Evolutionary conservation across 345 rosid genomes (phyloP), one percentile per base, ranked within the genome.

Genomic region (Gossypioides kirkii): DNA sequence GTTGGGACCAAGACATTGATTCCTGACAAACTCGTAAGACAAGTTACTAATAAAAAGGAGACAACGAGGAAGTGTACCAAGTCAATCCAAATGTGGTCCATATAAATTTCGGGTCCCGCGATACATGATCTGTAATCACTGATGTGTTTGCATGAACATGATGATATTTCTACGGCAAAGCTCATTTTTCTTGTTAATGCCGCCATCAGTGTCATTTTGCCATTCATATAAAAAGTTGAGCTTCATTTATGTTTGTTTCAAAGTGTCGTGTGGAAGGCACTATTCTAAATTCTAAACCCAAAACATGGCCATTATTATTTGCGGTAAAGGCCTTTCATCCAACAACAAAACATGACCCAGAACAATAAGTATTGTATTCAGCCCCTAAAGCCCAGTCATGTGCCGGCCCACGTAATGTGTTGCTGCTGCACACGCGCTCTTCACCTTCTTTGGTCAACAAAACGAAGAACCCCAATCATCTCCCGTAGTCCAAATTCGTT

Each of bases 71-170:
- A 26, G 20, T 47, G 50, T 23, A 67, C 23, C 9, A 2, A 22
- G 71, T 49, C 58, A 67, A 16, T 49, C 20, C 58, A 16, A n/a
- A 47, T 16, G 16, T 67, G 71, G 71, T 67, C 71, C 71, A 25
- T 47, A 49, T 47, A 49, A 23, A 47, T 25, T 25, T 49, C 18
- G 38, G 43, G 9, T 67, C 2, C 56, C 71, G 25, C 42, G 22
- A 7, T 41, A 36, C 42, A 25, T 53, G 1, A 52, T 17, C 22
- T 61, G 5, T 32, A 6, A 16, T 61, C 6, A 18, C 49, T 5
- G n/a, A 1, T 6, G 28, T 64, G 62, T 11, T 64, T 10, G 50
- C 50, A 42, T 42, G 50, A 42, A 10, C 50, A 42, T 12, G 3
- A 46, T 46, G 14, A 11, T 46, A 11, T 62, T 63, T 10, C 25